Conservation (phyloP, 768 basidiomycete genomes). For the Tricholoma terreum region DNA sequence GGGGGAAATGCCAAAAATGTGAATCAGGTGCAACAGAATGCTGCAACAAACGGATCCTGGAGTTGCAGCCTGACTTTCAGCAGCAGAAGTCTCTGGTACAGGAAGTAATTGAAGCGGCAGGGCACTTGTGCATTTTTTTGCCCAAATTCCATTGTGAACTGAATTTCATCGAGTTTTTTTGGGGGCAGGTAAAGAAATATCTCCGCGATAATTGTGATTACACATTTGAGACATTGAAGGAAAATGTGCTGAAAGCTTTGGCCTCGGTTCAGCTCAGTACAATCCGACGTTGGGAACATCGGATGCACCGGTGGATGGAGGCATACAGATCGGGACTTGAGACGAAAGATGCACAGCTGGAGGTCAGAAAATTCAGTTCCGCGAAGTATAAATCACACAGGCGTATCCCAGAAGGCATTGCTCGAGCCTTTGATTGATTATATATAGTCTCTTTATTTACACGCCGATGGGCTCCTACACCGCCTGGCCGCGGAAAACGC, state of each 20-base stretch:
- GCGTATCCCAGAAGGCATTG: slow-evolving; percentile 15
- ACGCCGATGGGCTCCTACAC: too few relatives aligned
- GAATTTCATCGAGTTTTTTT: slow-evolving; percentile 22
- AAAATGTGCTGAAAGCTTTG: slow-evolving; percentile 26
- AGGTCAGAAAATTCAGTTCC: slow-evolving; percentile 31
- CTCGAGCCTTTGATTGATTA: neutral
- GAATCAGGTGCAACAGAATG: slow-evolving; percentile 15
- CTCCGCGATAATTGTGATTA: neutral
- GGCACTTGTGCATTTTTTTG: neutral
- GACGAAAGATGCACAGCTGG: slow-evolving; percentile 25
- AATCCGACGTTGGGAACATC: slow-evolving; percentile 34
- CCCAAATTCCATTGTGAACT: slow-evolving; percentile 27
- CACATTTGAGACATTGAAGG: slow-evolving; percentile 7
- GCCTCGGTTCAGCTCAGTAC: slow-evolving; percentile 21
- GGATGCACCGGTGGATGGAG: slow-evolving; percentile 27
- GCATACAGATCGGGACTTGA: slow-evolving; percentile 27
- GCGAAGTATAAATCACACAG: slow-evolving; percentile 25
- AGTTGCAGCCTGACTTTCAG: slow-evolving; percentile 18
- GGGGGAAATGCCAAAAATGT: neutral
- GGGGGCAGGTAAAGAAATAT: too few relatives aligned
- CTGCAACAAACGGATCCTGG: slow-evolving; percentile 26
- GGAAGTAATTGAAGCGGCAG: neutral
- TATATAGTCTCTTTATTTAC: neutral
- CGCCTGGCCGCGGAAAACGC: too few relatives aligned
- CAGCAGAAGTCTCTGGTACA: slow-evolving; percentile 19